These are phyloP conservation scores for Peronospora farinosa DNA, from an alignment of 352 stramenopile genomes.

Conservation along the genomic window DNA sequence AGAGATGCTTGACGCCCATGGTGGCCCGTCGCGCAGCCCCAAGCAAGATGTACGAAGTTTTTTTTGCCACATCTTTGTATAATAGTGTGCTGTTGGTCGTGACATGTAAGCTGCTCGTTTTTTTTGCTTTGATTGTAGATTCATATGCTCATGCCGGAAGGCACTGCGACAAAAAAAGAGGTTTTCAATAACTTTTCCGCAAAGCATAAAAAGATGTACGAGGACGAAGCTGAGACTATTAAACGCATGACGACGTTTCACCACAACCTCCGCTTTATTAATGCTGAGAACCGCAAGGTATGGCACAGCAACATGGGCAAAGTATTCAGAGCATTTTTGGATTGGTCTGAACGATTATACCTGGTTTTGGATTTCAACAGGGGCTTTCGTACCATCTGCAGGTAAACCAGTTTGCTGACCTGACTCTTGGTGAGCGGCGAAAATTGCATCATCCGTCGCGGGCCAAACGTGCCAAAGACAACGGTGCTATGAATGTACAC, in stretches of 20 bases:
- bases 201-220: slow-evolving; percentile 56
- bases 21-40: slow-evolving; percentile 43
- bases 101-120: slow-evolving; percentile 3
- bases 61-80: not conserved
- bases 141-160: slow-evolving; percentile 77
- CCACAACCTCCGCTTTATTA: slow-evolving; percentile 82
- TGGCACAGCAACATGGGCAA: not conserved
- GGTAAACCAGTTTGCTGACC: slow-evolving; percentile 81
- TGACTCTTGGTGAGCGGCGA: slow-evolving; percentile 63
- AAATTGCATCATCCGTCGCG: slow-evolving; percentile 36
- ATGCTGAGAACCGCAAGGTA: slow-evolving; percentile 78
- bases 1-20: slow-evolving; percentile 42
- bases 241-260: slow-evolving; percentile 66
- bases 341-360: not conserved
- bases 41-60: slow-evolving; percentile 48
- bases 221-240: slow-evolving; percentile 35
- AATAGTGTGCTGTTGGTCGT: not conserved
- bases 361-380: slow-evolving; percentile 17
- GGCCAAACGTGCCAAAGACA: slow-evolving; percentile 53
- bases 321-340: not conserved
- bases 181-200: slow-evolving; percentile 66
- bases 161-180: slow-evolving; percentile 42
- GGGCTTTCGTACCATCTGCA: slow-evolving; percentile 69
- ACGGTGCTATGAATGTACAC: slow-evolving; percentile 50
- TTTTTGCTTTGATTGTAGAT: slow-evolving; percentile 43